These are phyloP conservation scores for Lactarius indigo DNA, from an alignment of 768 basidiomycete species.

Conservation along the genomic window DNA sequence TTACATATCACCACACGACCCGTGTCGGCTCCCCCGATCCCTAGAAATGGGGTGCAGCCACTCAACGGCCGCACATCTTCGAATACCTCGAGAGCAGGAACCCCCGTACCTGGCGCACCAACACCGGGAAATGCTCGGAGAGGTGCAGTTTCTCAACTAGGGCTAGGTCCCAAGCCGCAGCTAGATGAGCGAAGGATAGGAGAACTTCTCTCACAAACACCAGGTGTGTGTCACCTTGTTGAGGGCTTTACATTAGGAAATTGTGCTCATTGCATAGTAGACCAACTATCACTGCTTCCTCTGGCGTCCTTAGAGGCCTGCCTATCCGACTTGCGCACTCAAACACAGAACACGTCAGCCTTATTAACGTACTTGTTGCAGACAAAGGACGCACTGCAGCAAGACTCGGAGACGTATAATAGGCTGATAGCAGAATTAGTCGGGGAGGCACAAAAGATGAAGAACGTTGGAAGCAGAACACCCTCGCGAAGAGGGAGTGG, in stretches of 20 bases:
- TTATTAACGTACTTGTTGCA: constrained; percentile 81
- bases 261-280: constrained; percentile 38
- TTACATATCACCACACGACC: constrained; percentile 82
- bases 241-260: background rate
- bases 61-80: constrained; percentile 34
- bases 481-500: constrained; percentile 43
- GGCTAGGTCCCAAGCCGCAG: constrained; percentile 74
- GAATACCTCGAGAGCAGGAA: constrained; percentile 51
- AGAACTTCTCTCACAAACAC: constrained; percentile 58
- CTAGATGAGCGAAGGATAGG: constrained; percentile 65
- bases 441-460: constrained; percentile 84
- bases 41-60: constrained; percentile 39
- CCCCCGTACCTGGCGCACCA: constrained; percentile 38
- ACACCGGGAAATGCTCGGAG: constrained; percentile 35
- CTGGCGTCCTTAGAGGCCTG: constrained; percentile 61
- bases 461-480: constrained; percentile 55
- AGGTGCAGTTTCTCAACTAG: constrained; percentile 37
- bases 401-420: constrained; percentile 88
- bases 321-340: constrained; percentile 61
- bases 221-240: constrained; percentile 46
- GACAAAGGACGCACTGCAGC: constrained; percentile 73
- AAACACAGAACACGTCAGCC: constrained; percentile 72
- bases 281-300: constrained; percentile 68
- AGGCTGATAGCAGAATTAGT: constrained; percentile 88
- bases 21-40: constrained; percentile 72